Evolutionary conservation across 306 rosid genomes (phyloP), one percentile per base, ranked within the genome.

Genomic region (Delonix regia): DNA sequence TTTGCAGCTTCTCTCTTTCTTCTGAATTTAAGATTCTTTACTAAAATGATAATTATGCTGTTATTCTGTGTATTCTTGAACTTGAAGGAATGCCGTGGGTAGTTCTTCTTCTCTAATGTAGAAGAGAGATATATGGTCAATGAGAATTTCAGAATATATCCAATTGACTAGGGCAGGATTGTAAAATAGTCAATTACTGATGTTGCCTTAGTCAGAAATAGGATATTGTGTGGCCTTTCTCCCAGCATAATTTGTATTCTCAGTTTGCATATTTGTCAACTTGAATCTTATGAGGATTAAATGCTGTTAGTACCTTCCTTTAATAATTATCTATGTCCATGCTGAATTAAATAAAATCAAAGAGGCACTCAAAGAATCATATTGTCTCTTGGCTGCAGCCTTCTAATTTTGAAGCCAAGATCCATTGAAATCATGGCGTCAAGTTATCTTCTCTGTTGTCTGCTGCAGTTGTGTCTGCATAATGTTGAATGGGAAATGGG

Each of bases 181-280:
- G 48, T 73, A 49, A 74, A 61, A 27, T 69, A 51, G 25, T 66
- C 61, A 24, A 36, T 34, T 13, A 53, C 52, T 62, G 47, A 18
- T 41, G 36, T 68, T 53, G 19, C 69, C 41, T 70, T 69, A 61
- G 41, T 71, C 24, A 52, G 30, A 59, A 27, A 25, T 62, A 68
- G 59, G 19, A 18, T 60, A 19, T 21, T 78, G 19, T 21, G 6
- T 67, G 11, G 10, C 28, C 27, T 59, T 39, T 39, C 68, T 64
- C 21, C 57, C 19, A 53, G 27, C 38, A 21, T 14, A 56, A 27
- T 41, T 68, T 34, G 39, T 69, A 39, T 28, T 36, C 48, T 70
- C 39, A 13, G 67, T 44, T n/a, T 69, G 61, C 18, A 6, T n/a
- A 72, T 74, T 68, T 69, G 63, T 65, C 70, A 69, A 59, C 24